phyloP scores from a whole-genome alignment of 2,329 filamentous ascomycete species.

The Fusarium euwallaceae region DNA sequence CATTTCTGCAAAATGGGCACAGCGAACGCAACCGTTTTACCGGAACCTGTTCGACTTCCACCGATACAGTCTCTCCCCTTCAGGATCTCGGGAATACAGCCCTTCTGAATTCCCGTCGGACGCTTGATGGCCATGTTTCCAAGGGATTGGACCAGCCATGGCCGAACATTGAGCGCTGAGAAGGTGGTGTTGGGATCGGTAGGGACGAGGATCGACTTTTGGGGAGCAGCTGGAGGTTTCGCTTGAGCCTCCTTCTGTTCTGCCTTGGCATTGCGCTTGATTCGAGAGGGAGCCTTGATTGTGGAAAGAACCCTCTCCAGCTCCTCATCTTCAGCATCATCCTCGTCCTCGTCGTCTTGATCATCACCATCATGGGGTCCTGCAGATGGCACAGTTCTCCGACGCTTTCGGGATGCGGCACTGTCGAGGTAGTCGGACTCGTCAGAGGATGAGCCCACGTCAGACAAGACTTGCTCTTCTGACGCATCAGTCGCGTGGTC shows the following conservation, averaged over 20 bases:
- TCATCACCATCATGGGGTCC: slow-evolving; percentile 43
- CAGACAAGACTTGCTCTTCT: slow-evolving; percentile 33
- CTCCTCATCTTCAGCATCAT: slow-evolving; percentile 51
- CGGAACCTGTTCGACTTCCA: slow-evolving; percentile 93
- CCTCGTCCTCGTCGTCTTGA: slow-evolving; percentile 48
- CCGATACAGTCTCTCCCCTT: slow-evolving; percentile 95
- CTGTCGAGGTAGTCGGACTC: slow-evolving; percentile 66
- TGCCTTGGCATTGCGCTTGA: slow-evolving; percentile 57
- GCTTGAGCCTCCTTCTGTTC: slow-evolving; percentile 37
- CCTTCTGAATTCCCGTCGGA: slow-evolving; percentile 93
- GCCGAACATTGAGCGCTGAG: slow-evolving; percentile 77
- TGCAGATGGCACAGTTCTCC: slow-evolving; percentile 52
- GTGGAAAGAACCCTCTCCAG: slow-evolving; percentile 55
- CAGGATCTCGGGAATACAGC: slow-evolving; percentile 92
- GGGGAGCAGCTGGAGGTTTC: slow-evolving; percentile 38
- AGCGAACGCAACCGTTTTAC: slow-evolving; percentile 96
- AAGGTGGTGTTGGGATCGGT: slow-evolving; percentile 75
- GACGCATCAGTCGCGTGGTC: slow-evolving; percentile 32
- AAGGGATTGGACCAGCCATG: slow-evolving; percentile 90
- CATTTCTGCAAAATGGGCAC: slow-evolving; percentile 94
- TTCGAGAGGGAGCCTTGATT: slow-evolving; percentile 66
- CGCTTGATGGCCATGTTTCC: slow-evolving; percentile 82
- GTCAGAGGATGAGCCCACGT: slow-evolving; percentile 45
- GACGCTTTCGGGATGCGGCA: slow-evolving; percentile 60
- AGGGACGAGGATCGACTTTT: slow-evolving; percentile 61